phyloP scores from a whole-genome alignment of 345 rosid genomes.

The Erysimum cheiranthoides region DNA sequence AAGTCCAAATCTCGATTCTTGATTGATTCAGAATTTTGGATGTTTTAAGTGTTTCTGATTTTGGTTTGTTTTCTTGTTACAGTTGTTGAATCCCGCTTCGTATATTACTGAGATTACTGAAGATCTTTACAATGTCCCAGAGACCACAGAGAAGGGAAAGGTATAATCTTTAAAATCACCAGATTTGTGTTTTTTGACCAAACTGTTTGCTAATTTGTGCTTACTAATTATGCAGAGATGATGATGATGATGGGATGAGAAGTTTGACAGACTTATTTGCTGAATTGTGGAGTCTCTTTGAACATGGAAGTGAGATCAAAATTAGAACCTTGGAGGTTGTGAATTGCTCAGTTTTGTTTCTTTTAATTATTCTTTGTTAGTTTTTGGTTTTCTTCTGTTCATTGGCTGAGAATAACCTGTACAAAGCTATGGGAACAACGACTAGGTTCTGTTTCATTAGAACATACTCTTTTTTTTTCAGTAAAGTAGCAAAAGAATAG shows the following conservation, averaged over 20 bases:
- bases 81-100: constrained; percentile 70
- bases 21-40: background rate
- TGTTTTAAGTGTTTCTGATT: background rate
- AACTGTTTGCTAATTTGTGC: background rate
- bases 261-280: background rate
- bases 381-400: background rate
- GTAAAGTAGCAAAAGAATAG: background rate
- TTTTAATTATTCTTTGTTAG: constrained; percentile 5
- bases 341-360: constrained; percentile 10
- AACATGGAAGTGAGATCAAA: constrained; percentile 11
- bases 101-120: constrained; percentile 70
- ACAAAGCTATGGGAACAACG: constrained; percentile 7
- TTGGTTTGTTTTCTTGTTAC: constrained; percentile 24
- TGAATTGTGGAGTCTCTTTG: constrained; percentile 17
- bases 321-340: constrained; percentile 19
- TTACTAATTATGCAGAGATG: constrained; percentile 28
- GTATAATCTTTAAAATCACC: constrained; percentile 40
- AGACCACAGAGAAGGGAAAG: constrained; percentile 63
- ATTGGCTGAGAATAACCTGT: constrained; percentile 35
- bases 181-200: constrained; percentile 11
- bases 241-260: constrained; percentile 5
- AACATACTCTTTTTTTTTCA: constrained; percentile 9
- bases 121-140: constrained; percentile 75
- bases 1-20: constrained; percentile 33
- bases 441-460: constrained; percentile 18